Evolutionary conservation across 1,139 yeast species (phyloP), one percentile per base, ranked within the genome.

Genomic region (Dujonia santamariae): DNA sequence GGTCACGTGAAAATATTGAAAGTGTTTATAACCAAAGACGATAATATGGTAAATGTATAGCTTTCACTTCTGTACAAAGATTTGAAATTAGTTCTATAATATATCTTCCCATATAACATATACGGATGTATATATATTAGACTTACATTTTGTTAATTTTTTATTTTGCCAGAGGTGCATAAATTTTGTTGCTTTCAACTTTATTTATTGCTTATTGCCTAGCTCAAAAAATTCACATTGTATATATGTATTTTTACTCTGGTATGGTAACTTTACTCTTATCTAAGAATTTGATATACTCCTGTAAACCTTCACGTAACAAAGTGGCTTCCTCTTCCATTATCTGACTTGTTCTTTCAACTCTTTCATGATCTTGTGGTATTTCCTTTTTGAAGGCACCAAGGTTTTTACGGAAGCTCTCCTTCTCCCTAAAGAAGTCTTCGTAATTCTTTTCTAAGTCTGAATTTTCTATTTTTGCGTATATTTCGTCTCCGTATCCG

Each of bases 401-500:
- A 30, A 53, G 45, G 3, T 39, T 28, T 25, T 46, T 39, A 7
- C 11, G 35, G 36, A 56, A 61, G 4, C 32, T 37, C 4, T 34
- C 33, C 39, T 58, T 61, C 16, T 74, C 40, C 2, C 32, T 33
- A 31, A 51, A 56, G 39, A 67, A 69, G 3, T 64, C 65, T 42
- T 42, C 55, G 40, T 54, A 56, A 26, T 47, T 42, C 24, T 40
- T 54, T 42, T 47, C 52, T 22, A 73, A 60, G 27, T 69, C 74
- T 9, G 47, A 28, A 2, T 61, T 52, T 43, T 85, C 90, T 34
- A 92, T 54, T 46, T 66, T 61, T 7, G 59, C 61, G 54, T 90
- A 86, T 24, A 92, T 72, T 28, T 72, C 77, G 51, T 87, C 96
- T 1, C 86, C 88, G 42, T 75, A 71, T 26, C 80, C 84, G 45